Evolutionary conservation across 1,284 basidiomycete species (phyloP), one percentile per base, ranked within the genome.

Genomic region (Irpex sp.): DNA sequence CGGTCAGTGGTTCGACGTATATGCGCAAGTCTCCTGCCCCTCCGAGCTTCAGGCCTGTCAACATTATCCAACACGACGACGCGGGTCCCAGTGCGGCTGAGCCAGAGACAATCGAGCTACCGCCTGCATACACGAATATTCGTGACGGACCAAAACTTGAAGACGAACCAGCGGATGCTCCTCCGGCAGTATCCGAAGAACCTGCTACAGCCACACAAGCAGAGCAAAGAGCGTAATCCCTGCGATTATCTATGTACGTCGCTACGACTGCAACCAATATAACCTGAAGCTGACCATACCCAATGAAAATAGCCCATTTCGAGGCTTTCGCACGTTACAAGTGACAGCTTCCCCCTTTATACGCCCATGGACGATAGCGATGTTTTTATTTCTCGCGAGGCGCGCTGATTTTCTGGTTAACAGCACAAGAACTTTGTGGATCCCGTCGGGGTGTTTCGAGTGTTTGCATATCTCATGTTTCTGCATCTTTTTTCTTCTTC

Each of bases 51-150:
- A 78, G 90, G 51, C 81, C 89, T 0, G 85, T 93, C 51, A 93
- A 93, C 70, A 83, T 92, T 68, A 83, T 93, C 59, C 91, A 92
- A 75, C 90, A 93, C 68, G 90, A 93, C 65, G 90, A 93, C 70
- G 90, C 87, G 0, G 90, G 90, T 0, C 83, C 83, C 4, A 68
- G 70, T n/a, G 62, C 71, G 50, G 63, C 71, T 17, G 81, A 84
- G 65, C 69, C 82, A 7, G 89, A 90, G 72, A 92, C 90, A 56
- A 83, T 93, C 47, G 90, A 93, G 75, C 79, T 93, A 55, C 90
- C 90, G 13, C 90, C 90, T 4, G 90, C 90, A 43, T 93, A 93
- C 73, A 89, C 87, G 58, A 72, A 78, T 49, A 67, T 77, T 50
- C 61, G 61, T 21, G 53, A 9, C 33, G 53, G 53, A 31, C 11